Base-by-base conservation (phyloP, 306 rosid species). In the Inga leiocalycina region DNA sequence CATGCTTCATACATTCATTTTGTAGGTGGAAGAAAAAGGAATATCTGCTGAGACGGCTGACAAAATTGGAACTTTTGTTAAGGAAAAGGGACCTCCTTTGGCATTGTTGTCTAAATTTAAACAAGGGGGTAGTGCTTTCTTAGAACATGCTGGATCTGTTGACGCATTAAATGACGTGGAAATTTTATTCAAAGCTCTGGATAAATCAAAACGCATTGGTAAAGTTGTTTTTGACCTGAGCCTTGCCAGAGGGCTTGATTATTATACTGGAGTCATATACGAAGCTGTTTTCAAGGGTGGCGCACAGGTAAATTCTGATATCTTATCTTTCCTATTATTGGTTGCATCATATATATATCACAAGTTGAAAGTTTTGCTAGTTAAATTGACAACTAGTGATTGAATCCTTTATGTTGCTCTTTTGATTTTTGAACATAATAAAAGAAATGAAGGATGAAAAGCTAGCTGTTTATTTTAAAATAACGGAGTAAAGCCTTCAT, bases 201-300 rank as follows among this genome's bases (percentile, higher is more conserved):
- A 92, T 34, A 90, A 88, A 65, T 89, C 99, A 0, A 90, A 88
- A 80, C 80, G 94, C 75, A 87, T 92, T 73, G 89, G 87, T 48
- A 91, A 80, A 80, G 97, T 96, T 75, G 91, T 92, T 79, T 94
- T 96, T 90, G 98, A 96, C 95, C 86, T 96, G 86, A 96, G 99
- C 81, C 99, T 94, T 78, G 98, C 99, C 71, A 89, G 99, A 82
- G 99, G 99, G 76, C 97, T 96, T 41, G 98, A 96, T 89, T 96
- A 96, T 84, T 96, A 96, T 79, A 96, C 97, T 11, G 99, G 99
- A 62, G 95, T 96, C 52, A 91, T 96, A 86, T 96, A 75, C 82
- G 99, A 96, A 92, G 99, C 98, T 80, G 93, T 87, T 81, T 91
- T 96, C 77, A 93, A 89, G 87, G 99, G 98, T 1, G 97, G 94